phyloP scores from a whole-genome alignment of 2,329 filamentous ascomycete species.

The Phialophora tarda region DNA sequence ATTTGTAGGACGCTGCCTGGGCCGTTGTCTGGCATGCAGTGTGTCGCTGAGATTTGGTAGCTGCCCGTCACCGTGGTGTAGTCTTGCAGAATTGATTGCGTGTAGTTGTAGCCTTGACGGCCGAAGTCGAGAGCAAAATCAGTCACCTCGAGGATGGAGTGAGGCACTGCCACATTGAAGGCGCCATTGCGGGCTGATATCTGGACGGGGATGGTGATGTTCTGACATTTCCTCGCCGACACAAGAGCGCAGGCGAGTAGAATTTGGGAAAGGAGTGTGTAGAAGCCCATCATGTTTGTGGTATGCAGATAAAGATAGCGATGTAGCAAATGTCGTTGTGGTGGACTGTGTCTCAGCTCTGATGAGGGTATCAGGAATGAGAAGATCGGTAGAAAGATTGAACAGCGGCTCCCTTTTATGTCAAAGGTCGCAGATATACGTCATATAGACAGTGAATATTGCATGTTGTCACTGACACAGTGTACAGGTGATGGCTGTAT shows the following conservation, averaged over 20 bases:
- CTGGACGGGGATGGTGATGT: conserved; percentile 62
- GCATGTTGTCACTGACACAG: neutral
- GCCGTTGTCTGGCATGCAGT: conserved; percentile 62
- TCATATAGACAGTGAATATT: neutral
- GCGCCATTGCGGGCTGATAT: conserved; percentile 61
- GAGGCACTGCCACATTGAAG: conserved; percentile 58
- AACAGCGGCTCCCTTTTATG: neutral
- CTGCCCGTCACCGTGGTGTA: conserved; percentile 58
- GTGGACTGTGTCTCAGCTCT: neutral
- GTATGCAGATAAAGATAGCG: neutral
- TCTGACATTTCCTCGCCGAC: conserved; percentile 48
- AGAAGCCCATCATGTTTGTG: conserved; percentile 3
- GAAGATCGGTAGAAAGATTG: neutral
- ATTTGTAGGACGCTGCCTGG: conserved; percentile 44
- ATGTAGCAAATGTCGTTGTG: neutral
- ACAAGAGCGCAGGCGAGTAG: conserved; percentile 10
- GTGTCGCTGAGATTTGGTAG: conserved; percentile 65
- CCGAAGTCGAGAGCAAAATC: conserved; percentile 61
- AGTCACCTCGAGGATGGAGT: conserved; percentile 62
- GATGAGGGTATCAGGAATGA: neutral
- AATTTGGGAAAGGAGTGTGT: neutral
- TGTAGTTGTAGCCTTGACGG: conserved; percentile 55
- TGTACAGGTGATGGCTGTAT: neutral
- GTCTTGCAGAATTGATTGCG: conserved; percentile 52
- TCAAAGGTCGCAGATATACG: neutral